These are phyloP conservation scores for Botrytis cinerea DNA, from an alignment of 2,329 filamentous ascomycete species.

Conservation along the genomic window DNA sequence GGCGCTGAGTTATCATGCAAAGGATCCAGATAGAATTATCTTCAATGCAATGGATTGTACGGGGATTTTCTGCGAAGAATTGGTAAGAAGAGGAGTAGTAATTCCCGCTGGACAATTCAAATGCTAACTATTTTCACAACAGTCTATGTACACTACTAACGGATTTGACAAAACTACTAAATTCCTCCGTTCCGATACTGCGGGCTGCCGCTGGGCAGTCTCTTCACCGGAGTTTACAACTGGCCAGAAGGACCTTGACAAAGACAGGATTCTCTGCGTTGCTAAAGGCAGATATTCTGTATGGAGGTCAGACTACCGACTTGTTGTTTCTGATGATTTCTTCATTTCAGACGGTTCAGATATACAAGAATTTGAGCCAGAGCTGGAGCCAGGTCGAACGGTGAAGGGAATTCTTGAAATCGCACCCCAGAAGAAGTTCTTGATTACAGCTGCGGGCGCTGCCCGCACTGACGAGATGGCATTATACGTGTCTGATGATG, in stretches of 20 bases:
- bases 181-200: conserved; percentile 65
- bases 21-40: conserved; percentile 80
- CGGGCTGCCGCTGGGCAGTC: conserved; percentile 87
- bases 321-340: conserved; percentile 81
- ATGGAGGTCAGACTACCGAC: conserved; percentile 71
- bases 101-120: not conserved
- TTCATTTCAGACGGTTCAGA: conserved; percentile 60
- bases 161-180: conserved; percentile 73
- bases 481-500: conserved; percentile 84
- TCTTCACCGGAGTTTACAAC: conserved; percentile 72
- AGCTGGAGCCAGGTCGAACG: conserved; percentile 71
- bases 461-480: conserved; percentile 85
- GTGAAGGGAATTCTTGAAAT: conserved; percentile 80
- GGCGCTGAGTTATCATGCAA: conserved; percentile 76
- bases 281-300: conserved; percentile 71
- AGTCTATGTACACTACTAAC: conserved; percentile 74
- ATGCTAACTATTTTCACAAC: conserved; percentile 26
- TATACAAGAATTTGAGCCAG: conserved; percentile 70
- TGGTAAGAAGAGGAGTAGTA: conserved; percentile 42
- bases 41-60: conserved; percentile 75
- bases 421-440: conserved; percentile 80
- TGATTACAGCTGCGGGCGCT: conserved; percentile 81
- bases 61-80: conserved; percentile 63
- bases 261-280: conserved; percentile 77
- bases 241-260: conserved; percentile 64